phyloP scores from a whole-genome alignment of 495 filamentous ascomycete genomes.

The Lindgomyces ingoldianus region DNA sequence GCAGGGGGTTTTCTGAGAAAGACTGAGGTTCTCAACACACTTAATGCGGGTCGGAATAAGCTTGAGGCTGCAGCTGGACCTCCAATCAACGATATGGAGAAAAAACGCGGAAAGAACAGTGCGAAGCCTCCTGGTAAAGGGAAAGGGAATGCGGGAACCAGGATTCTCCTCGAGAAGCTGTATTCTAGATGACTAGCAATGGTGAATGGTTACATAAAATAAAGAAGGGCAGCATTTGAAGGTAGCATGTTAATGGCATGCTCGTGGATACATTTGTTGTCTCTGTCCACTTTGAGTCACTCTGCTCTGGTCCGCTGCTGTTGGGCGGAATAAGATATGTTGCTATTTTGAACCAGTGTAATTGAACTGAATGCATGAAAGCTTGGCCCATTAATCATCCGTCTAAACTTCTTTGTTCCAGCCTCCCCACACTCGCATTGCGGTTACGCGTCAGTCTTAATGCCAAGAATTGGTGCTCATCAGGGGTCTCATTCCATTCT shows the following conservation, averaged over 20 bases:
- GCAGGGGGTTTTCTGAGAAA: constrained; percentile 71
- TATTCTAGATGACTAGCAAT: background rate
- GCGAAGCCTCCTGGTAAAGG: constrained; percentile 32
- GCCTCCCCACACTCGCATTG: background rate
- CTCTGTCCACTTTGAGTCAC: too few species aligned
- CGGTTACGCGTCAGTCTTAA: constrained; percentile 8
- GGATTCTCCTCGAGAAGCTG: constrained; percentile 53
- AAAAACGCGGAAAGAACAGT: constrained; percentile 44
- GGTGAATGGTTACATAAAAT: background rate
- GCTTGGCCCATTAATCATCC: background rate
- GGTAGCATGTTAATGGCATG: constrained; percentile 1
- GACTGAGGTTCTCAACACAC: constrained; percentile 61
- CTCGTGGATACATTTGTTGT: background rate
- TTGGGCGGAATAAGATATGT: too few species aligned
- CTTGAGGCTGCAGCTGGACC: constrained; percentile 55
- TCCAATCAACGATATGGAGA: constrained; percentile 26
- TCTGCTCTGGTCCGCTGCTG: background rate
- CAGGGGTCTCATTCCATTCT: constrained; percentile 31
- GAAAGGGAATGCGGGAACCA: constrained; percentile 57
- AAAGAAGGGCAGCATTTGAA: background rate
- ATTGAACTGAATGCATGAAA: background rate
- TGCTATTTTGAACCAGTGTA: background rate
- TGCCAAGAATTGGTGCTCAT: background rate
- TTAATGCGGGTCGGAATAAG: constrained; percentile 60
- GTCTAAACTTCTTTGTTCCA: background rate